These are phyloP conservation scores for Schizosaccharomyces versatilis DNA, from an alignment of 1,139 yeast species.

Conservation along the genomic window DNA sequence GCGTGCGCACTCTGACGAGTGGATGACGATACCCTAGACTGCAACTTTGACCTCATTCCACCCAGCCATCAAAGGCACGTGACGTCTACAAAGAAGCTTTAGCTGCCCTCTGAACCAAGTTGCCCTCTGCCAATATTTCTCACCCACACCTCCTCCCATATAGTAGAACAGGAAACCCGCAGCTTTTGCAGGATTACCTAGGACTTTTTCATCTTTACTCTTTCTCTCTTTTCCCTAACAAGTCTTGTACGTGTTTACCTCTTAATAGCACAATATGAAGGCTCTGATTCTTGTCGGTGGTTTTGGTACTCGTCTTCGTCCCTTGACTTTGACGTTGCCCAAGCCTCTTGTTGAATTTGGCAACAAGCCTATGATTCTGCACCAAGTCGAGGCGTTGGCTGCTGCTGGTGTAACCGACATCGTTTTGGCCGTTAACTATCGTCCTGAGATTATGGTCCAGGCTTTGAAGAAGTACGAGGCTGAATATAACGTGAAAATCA, in stretches of 20 bases:
- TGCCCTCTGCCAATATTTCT: no score
- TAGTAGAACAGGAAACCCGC: no score
- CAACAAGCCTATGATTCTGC: conserved; percentile 70
- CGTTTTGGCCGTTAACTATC: conserved; percentile 94
- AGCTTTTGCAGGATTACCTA: no score
- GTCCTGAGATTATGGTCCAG: conserved; percentile 97
- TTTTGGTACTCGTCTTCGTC: conserved; percentile 98
- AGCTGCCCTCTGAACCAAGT: no score
- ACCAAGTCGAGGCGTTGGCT: conserved; percentile 94
- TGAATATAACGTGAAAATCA: conserved; percentile 81
- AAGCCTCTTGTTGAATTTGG: conserved; percentile 97
- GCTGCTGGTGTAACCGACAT: conserved; percentile 97
- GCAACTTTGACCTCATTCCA: no score
- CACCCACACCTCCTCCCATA: no score
- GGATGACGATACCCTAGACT: no score
- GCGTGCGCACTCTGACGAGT: no score
- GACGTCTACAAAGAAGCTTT: no score
- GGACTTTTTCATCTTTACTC: neutral
- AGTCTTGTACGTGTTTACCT: neutral
- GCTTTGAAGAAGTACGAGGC: conserved; percentile 82
- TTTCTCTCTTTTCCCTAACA: neutral
- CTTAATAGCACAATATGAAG: conserved; percentile 4
- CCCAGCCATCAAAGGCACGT: no score
- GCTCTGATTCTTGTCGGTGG: conserved; percentile 9
- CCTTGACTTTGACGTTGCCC: conserved; percentile 86